A percentile compares a stretch with the other conserved stretches of the same genome.
These are phyloP conservation scores for Santalum album DNA, from an alignment of 164 flowering plant genomes.

Conservation along the genomic window DNA sequence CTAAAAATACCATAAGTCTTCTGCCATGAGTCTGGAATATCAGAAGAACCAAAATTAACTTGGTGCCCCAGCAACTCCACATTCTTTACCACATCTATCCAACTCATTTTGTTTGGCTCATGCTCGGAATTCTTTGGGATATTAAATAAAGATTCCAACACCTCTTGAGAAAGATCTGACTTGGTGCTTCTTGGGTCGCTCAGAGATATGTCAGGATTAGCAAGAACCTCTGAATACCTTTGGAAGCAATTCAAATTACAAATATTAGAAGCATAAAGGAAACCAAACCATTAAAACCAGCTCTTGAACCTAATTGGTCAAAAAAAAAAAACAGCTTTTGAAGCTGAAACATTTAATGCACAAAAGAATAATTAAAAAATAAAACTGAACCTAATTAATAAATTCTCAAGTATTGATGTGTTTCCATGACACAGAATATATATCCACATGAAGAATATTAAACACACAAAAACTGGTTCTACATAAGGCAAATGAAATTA, in stretches of 20 bases:
- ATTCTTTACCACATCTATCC: constrained; percentile 71
- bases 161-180: constrained; percentile 46
- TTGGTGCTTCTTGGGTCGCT: constrained; percentile 16
- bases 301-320: too few species aligned
- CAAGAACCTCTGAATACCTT: constrained; percentile 32
- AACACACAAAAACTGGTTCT: too few species aligned
- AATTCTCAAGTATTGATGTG: too few species aligned
- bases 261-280: not conserved
- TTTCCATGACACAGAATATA: too few species aligned
- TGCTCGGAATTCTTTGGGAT: constrained; percentile 48
- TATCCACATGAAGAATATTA: too few species aligned
- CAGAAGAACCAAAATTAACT: constrained; percentile 19
- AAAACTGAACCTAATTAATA: too few species aligned
- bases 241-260: constrained; percentile 24
- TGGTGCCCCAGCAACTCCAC: constrained; percentile 55
- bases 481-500: too few species aligned
- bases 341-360: too few species aligned
- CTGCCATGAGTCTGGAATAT: constrained; percentile 14
- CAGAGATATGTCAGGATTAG: constrained; percentile 20
- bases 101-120: constrained; percentile 64
- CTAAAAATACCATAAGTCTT: constrained; percentile 32
- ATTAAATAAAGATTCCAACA: constrained; percentile 71
- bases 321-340: too few species aligned
- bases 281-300: not conserved
- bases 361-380: too few species aligned